Base-by-base conservation (phyloP, 2,329 filamentous ascomycete species). In the Trichoderma afroharzianum region DNA sequence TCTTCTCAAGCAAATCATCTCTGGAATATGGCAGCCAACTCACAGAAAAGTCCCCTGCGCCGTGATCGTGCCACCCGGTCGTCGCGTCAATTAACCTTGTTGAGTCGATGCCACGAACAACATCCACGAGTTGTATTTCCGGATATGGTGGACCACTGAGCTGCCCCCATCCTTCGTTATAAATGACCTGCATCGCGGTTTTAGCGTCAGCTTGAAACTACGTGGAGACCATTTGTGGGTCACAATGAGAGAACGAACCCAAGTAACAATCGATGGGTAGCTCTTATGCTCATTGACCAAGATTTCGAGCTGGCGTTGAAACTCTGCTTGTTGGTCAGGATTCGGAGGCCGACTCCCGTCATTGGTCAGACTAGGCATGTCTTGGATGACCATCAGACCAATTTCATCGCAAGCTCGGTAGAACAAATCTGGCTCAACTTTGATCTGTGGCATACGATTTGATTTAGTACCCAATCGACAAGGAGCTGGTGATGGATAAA, bases 151-250 rank as follows among this genome's bases (percentile, higher is more conserved):
- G 78, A 0, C 82, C 75, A 2, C 77, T 83, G 3, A 87, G 80
- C 76, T 93, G 91, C 2, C 88, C 90, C 91, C 91, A 93, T 57
- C 90, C 90, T 78, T 93, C 91, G 76, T 93, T 92, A 79, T 92
- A 93, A 75, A 93, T 88, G 18, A 91, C 82, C 87, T 85, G 70
- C 62, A 64, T 50, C 30, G 28, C 12, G 26, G 26, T 5, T 32
- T 62, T 30, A 7, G 15, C 8, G 24, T 53, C 6, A 71, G 63
- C 30, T 58, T 18, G 24, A 30, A 68, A 7, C 2, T 43, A 6
- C 9, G 15, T 12, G 6, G 7, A 26, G 21, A 61, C 9, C 11
- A 36, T 6, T 24, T 6, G 30, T 21, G 5, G 6, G 18, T 8
- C 18, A 3, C 4, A 9, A 7, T 47, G 12, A 9, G 15, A 57